Percentiles rank a stretch among this genome's conserved stretches.
Conservation (phyloP, 1,139 yeast species). For the Yamadazyma aaseri region DNA sequence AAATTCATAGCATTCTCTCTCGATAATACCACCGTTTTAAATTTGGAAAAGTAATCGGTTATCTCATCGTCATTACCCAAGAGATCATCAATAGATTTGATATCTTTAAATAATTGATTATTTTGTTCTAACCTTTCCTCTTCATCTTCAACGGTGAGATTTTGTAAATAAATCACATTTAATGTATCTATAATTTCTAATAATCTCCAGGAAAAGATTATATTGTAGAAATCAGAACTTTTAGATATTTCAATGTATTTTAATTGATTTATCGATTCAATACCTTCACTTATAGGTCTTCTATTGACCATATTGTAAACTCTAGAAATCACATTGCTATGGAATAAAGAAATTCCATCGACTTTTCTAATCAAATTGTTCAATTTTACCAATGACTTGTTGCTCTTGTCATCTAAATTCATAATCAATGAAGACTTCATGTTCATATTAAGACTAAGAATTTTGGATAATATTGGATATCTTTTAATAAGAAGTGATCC, state of each 20-base stretch:
- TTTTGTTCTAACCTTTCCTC: slow-evolving; percentile 16
- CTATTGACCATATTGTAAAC: slow-evolving; percentile 26
- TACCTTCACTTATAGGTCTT: slow-evolving; percentile 23
- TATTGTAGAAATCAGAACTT: slow-evolving; percentile 23
- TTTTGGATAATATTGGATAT: slow-evolving; percentile 20
- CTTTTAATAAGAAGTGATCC: slow-evolving; percentile 27
- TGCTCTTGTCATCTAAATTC: slow-evolving; percentile 34
- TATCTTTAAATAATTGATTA: slow-evolving; percentile 22
- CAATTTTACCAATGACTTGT: slow-evolving; percentile 23
- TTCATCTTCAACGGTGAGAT: slow-evolving; percentile 13
- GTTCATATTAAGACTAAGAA: slow-evolving; percentile 26
- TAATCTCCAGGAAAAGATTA: slow-evolving; percentile 38
- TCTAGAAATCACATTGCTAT: slow-evolving; percentile 26
- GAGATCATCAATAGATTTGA: slow-evolving; percentile 22
- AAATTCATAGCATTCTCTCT: slow-evolving; percentile 22
- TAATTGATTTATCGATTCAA: slow-evolving; percentile 29
- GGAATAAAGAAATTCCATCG: slow-evolving; percentile 36
- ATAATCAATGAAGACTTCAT: slow-evolving; percentile 27
- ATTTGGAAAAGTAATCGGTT: slow-evolving; percentile 25
- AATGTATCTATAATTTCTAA: slow-evolving; percentile 36
- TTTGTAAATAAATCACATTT: slow-evolving; percentile 28
- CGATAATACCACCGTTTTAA: slow-evolving; percentile 31
- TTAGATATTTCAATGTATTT: slow-evolving; percentile 31
- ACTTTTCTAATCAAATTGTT: slow-evolving; percentile 28
- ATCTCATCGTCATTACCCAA: slow-evolving; percentile 11